Base-by-base conservation (phyloP, 2,329 filamentous ascomycete genomes). In the Scedosporium apiospermum region DNA sequence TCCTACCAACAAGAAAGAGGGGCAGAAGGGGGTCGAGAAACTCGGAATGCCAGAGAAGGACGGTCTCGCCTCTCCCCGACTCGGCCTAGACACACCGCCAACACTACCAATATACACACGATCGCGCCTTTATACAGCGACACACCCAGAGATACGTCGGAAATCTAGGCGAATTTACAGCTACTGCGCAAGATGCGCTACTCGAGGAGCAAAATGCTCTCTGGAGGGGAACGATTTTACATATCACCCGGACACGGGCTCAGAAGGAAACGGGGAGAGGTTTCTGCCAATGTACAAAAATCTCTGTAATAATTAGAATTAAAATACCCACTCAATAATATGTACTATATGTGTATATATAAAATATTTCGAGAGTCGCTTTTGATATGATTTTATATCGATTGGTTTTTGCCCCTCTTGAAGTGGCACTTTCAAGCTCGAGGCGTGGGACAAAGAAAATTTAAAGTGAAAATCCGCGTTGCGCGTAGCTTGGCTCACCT, bases 241-340 rank as follows among this genome's bases (percentile, higher is more conserved):
- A n/a, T 49, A 49, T 14, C 34, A 38, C 9, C 34, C 4, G 4
- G 2, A 14, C 4, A 38, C 34, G 3, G 3, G 10, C 34, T 14
- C 34, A 12, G 34, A 12, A 12, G 34, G 34, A 38, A 12, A 38
- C 9, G 30, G 30, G 34, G 34, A 12, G 12, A 10, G 34, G 12
- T 38, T 38, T 38, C 34, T 38, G 34, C 10, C 1, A 38, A 38
- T 38, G 34, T 38, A 38, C 23, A 27, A 23, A 55, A 26, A 27
- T 27, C 7, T 12, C 21, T 55, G 23, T 55, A 55, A 23, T 14
- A 27, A 55, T 26, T 55, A 55, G 51, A 55, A 23, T 14, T 23
- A 1, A 42, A 55, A 61, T 61, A 57, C 60, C 60, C 60, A 61
- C 60, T 61, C 60, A 57, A 61, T 61, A 42, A 5, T 21, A 53